phyloP scores from a whole-genome alignment of 768 basidiomycete genomes.

The Xerocomus brunneocitrinus region DNA sequence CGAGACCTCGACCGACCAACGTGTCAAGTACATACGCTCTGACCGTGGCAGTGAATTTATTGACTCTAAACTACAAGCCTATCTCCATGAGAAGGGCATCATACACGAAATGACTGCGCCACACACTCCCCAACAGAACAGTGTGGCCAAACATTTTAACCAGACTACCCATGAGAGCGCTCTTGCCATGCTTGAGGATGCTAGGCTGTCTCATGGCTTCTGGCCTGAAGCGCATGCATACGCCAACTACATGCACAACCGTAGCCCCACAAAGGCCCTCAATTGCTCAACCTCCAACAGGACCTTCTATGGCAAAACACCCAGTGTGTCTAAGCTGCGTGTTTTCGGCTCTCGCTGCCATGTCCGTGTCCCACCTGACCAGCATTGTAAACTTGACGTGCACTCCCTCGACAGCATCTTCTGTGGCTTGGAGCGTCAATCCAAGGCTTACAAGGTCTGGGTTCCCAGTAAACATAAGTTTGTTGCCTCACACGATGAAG shows the following conservation, averaged over 20 bases:
- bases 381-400: background rate
- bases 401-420: constrained; percentile 5
- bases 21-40: background rate
- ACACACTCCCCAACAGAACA: background rate
- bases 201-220: constrained; percentile 14
- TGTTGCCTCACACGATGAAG: background rate
- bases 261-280: constrained; percentile 4
- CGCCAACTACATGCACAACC: constrained; percentile 2
- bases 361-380: constrained; percentile 1
- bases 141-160: constrained; percentile 14
- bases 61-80: background rate
- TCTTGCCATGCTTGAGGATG: constrained; percentile 21
- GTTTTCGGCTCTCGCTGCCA: constrained; percentile 21
- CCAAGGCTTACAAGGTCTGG: constrained; percentile 10
- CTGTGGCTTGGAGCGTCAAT: background rate
- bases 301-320: constrained; percentile 19
- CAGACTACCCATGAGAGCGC: constrained; percentile 22
- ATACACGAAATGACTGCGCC: background rate
- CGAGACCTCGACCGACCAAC: background rate
- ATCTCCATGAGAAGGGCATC: background rate
- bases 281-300: constrained; percentile 17
- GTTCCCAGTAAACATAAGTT: background rate
- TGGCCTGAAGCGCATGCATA: constrained; percentile 18
- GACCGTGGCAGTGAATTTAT: background rate
- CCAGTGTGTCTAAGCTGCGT: constrained; percentile 16